Percentiles rank a stretch among this genome's conserved stretches.
phyloP scores from a whole-genome alignment of 1,284 basidiomycete genomes.

The Irpex sp. region DNA sequence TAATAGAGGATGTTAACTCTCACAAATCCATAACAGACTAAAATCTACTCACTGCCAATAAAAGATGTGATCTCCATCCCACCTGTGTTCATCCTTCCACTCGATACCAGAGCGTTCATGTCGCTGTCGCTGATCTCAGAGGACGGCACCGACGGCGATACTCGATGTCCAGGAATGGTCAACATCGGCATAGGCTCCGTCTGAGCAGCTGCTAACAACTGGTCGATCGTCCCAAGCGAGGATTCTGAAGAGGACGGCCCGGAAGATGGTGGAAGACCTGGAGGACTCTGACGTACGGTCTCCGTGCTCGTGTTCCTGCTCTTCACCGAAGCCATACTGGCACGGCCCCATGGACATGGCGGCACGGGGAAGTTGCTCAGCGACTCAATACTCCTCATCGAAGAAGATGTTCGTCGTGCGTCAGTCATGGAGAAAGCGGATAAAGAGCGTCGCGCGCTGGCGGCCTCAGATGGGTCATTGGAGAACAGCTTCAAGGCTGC shows the following conservation, averaged over 20 bases:
- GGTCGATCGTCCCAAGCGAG: neutral
- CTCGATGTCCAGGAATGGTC: neutral
- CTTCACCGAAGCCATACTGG: constrained; percentile 11
- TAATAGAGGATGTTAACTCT: neutral
- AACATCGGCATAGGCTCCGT: neutral
- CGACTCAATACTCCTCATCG: constrained; percentile 28
- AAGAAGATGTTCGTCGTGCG: constrained; percentile 35
- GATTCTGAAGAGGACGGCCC: neutral
- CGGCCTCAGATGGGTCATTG: constrained; percentile 9
- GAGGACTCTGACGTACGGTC: constrained; percentile 7
- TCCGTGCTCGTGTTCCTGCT: neutral
- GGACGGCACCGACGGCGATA: constrained; percentile 27
- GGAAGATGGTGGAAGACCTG: neutral
- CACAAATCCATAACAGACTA: neutral
- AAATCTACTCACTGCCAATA: constrained; percentile 49
- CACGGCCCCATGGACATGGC: constrained; percentile 37
- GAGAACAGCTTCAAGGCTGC: constrained; percentile 50
- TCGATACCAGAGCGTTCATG: constrained; percentile 17
- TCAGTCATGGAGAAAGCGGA: constrained; percentile 35
- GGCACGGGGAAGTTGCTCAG: constrained; percentile 66
- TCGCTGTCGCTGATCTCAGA: constrained; percentile 17
- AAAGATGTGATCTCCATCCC: constrained; percentile 72
- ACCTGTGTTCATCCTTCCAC: constrained; percentile 33
- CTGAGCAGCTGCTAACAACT: neutral
- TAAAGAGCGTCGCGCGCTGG: constrained; percentile 20